Conservation (phyloP, 23 red algal species). For the Gracilariopsis chorda region DNA sequence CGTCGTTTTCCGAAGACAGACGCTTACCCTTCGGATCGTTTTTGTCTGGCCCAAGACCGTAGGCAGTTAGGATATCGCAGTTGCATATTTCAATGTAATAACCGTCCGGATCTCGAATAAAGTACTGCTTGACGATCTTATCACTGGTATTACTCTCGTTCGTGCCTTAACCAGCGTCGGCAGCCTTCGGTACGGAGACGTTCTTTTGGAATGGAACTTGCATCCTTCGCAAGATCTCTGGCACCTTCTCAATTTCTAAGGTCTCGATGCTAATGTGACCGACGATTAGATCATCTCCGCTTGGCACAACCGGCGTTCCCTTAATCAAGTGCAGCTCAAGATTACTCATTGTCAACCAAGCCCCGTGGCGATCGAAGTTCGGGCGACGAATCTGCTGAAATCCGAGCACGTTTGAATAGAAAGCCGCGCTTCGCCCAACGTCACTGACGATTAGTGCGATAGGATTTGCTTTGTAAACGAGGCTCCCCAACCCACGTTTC, state of each 20-base stretch:
- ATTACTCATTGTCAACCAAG: slow-evolving; percentile 47
- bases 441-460: slow-evolving; percentile 34
- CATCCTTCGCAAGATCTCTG: background rate
- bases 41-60: slow-evolving; percentile 9
- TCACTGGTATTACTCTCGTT: background rate
- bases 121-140: slow-evolving; percentile 31
- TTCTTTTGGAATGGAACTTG: slow-evolving; percentile 39
- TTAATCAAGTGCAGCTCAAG: slow-evolving; percentile 52
- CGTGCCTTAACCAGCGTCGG: background rate
- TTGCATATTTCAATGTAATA: slow-evolving; percentile 60
- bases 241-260: slow-evolving; percentile 14
- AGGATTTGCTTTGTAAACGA: slow-evolving; percentile 37
- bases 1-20: background rate
- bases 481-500: background rate
- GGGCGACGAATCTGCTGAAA: slow-evolving; percentile 43
- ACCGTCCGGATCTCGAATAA: slow-evolving; percentile 41
- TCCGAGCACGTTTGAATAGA: slow-evolving; percentile 32
- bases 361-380: slow-evolving; percentile 43
- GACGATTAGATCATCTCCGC: slow-evolving; percentile 24
- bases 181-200: slow-evolving; percentile 16
- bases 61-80: slow-evolving; percentile 8
- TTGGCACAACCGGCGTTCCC: slow-evolving; percentile 1
- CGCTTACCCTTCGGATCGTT: background rate
- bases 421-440: slow-evolving; percentile 7
- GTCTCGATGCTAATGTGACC: slow-evolving; percentile 53